Percentiles rank a stretch among this genome's conserved stretches.
Conservation (phyloP, 345 rosid genomes). For the Pugionium cornutum region DNA sequence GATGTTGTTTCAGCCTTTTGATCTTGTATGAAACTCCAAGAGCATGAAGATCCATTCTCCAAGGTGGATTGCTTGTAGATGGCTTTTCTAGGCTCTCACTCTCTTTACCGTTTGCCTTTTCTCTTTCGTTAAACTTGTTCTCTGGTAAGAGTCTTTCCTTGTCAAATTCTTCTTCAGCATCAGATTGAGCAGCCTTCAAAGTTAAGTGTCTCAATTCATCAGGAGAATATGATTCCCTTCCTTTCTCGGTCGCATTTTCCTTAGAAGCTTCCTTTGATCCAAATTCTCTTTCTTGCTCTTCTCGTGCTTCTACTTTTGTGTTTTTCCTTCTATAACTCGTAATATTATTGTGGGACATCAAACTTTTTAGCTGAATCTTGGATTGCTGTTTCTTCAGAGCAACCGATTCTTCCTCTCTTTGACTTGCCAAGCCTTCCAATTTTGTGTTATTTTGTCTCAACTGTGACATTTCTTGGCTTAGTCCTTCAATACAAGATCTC, state of each 20-base stretch:
- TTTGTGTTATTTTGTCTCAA: slow-evolving; percentile 57
- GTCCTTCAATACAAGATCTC: slow-evolving; percentile 62
- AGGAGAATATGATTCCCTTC: slow-evolving; percentile 57
- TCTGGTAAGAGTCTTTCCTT: slow-evolving; percentile 19
- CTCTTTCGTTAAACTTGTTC: slow-evolving; percentile 15
- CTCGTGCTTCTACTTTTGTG: slow-evolving; percentile 41
- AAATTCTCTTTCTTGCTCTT: slow-evolving; percentile 43
- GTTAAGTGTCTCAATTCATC: slow-evolving; percentile 47
- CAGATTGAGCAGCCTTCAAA: slow-evolving; percentile 39
- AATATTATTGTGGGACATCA: slow-evolving; percentile 41
- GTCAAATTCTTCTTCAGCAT: slow-evolving; percentile 52
- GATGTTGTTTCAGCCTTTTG: slow-evolving; percentile 89
- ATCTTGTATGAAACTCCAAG: slow-evolving; percentile 94
- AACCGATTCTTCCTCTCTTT: slow-evolving; percentile 56
- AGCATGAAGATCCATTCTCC: slow-evolving; percentile 92
- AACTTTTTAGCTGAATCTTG: slow-evolving; percentile 38
- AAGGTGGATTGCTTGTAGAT: slow-evolving; percentile 43
- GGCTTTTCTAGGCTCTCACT: slow-evolving; percentile 34
- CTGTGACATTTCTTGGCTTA: slow-evolving; percentile 59
- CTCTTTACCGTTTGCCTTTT: slow-evolving; percentile 37
- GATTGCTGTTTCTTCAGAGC: slow-evolving; percentile 47
- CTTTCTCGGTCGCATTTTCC: slow-evolving; percentile 39
- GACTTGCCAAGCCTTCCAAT: slow-evolving; percentile 51
- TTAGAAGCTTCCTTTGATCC: slow-evolving; percentile 28
- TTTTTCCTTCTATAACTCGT: slow-evolving; percentile 44